A percentile compares a stretch with the other conserved stretches of the same genome.
These are phyloP conservation scores for Oryza nivara DNA, from an alignment of 176 grass and related monocot species.

Conservation along the genomic window DNA sequence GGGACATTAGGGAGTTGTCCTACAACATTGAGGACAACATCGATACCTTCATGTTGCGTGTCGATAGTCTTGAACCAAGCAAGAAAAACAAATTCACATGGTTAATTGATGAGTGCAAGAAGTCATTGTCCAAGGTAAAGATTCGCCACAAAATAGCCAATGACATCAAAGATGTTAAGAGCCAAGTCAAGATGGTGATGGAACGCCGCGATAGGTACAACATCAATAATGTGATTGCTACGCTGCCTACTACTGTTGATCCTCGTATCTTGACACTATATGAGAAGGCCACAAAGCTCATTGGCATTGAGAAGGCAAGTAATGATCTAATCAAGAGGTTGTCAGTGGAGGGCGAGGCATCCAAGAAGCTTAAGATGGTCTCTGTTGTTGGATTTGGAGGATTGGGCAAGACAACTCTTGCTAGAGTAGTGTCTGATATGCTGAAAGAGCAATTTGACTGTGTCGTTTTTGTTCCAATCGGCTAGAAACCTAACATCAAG, in stretches of 20 bases:
- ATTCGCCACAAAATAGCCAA: background rate
- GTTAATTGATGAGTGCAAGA: background rate
- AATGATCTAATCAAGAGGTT: background rate
- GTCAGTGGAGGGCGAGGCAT: background rate
- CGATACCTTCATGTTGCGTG: background rate
- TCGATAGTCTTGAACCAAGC: background rate
- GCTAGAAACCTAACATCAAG: background rate
- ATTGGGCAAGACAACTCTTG: conserved; percentile 24
- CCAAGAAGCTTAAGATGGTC: background rate
- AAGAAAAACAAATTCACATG: background rate
- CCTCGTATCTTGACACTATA: background rate
- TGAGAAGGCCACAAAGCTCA: background rate
- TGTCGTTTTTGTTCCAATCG: background rate
- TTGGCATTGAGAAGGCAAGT: background rate
- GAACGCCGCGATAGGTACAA: background rate
- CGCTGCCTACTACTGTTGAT: background rate
- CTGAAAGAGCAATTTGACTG: background rate
- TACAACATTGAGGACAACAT: background rate
- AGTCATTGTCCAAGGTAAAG: background rate
- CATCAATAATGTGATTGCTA: background rate
- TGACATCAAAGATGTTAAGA: background rate
- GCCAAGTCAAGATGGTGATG: background rate
- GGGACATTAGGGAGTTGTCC: background rate
- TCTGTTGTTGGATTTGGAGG: conserved; percentile 2
- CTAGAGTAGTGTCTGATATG: background rate